Evolutionary conservation across 768 basidiomycete genomes (phyloP), one percentile per base, ranked within the genome.

Genomic region (Mycena epipterygia): DNA sequence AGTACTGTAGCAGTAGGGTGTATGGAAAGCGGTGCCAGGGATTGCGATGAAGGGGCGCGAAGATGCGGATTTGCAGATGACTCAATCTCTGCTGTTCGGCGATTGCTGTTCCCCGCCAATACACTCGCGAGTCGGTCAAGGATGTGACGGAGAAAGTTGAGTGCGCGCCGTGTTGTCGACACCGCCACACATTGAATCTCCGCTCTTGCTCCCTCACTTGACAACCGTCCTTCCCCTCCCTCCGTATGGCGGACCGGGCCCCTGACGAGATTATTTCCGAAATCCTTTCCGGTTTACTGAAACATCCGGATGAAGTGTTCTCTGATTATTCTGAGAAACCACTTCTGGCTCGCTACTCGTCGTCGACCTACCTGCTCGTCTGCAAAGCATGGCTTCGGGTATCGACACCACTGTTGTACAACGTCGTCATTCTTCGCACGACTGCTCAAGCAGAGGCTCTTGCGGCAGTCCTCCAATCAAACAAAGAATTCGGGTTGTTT

Each of bases 351-450:
- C 19, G 41, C 17, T 42, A 59, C 61, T 70, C 68, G 2, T 48
- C 62, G 11, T 64, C 68, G n/a, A 49, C 48, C 6, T 65, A 64
- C 19, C 68, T 70, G 2, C 46, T 58, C 29, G 63, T 65, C 32
- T 64, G 56, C 63, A 70, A 70, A 52, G 33, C 63, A 5, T 70
- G 63, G 62, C 49, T 70, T 48, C 62, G 56, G 17, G 68, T 70
- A 19, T 44, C 68, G 42, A 69, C 67, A 3, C 68, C 68, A 2
- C 35, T 69, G 16, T 42, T 69, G 12, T 69, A 64, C 30, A 57
- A 49, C 30, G 68, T 69, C 19, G 44, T 69, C 6, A 63, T 69
- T 12, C 46, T 69, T 0, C 62, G 68, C 25, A 69, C 59, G 42
- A 58, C 55, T 0, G 41, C 61, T 1, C 62, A 69, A 27, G 62